These are phyloP conservation scores for Mycena maculata DNA, from an alignment of 768 basidiomycete species.

Conservation along the genomic window DNA sequence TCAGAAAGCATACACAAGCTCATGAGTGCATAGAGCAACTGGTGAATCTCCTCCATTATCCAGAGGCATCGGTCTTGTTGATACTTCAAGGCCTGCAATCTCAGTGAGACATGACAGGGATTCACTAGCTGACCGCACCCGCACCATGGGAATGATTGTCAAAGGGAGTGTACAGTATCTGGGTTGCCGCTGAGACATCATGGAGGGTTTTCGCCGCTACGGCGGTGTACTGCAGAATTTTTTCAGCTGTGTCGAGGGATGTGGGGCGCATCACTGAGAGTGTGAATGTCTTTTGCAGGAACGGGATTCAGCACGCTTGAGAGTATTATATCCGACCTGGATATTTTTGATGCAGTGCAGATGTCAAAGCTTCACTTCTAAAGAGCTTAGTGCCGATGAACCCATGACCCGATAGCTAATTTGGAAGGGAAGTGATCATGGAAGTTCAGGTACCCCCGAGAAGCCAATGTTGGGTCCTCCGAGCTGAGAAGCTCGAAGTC, in stretches of 20 bases:
- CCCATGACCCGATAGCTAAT: no score
- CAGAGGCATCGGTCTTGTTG: not conserved
- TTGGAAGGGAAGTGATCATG: no score
- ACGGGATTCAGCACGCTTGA: not conserved
- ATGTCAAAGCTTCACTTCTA: no score
- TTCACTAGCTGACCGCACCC: not conserved
- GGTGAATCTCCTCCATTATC: not conserved
- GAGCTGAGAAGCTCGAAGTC: no score
- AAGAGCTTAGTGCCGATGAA: no score
- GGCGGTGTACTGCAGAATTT: not conserved
- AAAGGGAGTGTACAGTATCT: not conserved
- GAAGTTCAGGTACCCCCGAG: no score
- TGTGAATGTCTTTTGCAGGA: not conserved
- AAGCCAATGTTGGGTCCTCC: no score
- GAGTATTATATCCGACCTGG: not conserved
- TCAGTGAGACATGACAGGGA: not conserved
- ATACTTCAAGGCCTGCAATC: not conserved
- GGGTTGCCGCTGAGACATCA: not conserved
- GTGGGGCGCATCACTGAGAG: not conserved
- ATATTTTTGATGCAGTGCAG: conserved; percentile 1
- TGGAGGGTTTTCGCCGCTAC: not conserved
- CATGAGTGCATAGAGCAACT: not conserved
- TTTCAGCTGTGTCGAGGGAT: not conserved
- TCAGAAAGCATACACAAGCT: not conserved
- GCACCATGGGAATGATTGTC: not conserved